Evolutionary conservation across 164 flowering plant species (phyloP), one percentile per base, ranked within the genome.

Genomic region (Vitis labrusca): DNA sequence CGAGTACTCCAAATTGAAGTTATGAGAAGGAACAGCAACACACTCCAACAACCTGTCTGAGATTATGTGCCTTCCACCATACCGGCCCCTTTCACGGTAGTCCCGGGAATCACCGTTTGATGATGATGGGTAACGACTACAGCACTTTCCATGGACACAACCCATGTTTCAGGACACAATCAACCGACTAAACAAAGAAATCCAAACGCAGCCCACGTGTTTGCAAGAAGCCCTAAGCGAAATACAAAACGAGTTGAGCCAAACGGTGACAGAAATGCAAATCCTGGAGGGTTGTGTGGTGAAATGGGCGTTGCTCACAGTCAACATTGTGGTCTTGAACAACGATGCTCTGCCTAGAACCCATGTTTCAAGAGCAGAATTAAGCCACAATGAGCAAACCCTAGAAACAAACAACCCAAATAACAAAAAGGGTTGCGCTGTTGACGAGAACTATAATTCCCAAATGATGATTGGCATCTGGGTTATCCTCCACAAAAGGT

Each of bases 91-190:
- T 56, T 71, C 85, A 10, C 69, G 16, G 48, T 0, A 16, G 15
- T 76, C 83, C 16, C 63, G 56, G 2, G 71, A 65, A 66, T 81
- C 89, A 9, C 66, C 79, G 49, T 80, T 81, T 0, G 91, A 73
- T 0, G 91, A 82, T n/a, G 71, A 23, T 0, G 84, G 83, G 73
- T 80, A 81, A 3, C 76, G 79, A 19, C 86, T 19, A 71, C 92
- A 89, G 70, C 97, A 92, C 78, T 86, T 92, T 5, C 91, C 87
- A 67, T 85, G 83, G 59, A 87, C 83, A 76, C 98, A 91, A 55
- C 98, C 98, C 98, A 94, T 94, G 62, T 23, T 64, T 51, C 10
- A 14, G 30, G 60, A 59, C 16, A 65, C 50, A 60, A 29, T 59
- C 64, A 61, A 50, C 23, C 10, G n/a, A 8, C 48, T 14, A 27